phyloP scores from a whole-genome alignment of 23 red algal species.

The Cyanidiococcus yangmingshanensis region DNA sequence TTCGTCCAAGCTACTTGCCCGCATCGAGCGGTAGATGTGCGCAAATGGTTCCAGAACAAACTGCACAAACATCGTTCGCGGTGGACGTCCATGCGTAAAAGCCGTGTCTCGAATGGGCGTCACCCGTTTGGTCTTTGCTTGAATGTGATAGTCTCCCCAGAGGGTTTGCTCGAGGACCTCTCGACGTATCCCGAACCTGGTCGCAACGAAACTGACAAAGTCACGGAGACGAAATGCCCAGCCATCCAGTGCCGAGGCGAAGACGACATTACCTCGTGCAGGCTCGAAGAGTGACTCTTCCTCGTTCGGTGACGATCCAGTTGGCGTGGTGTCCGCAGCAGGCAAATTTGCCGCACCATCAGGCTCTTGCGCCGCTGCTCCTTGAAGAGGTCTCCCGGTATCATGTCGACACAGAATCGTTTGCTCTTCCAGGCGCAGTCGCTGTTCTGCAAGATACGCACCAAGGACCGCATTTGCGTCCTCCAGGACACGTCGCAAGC shows the following conservation, averaged over 20 bases:
- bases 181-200: conserved; percentile 47
- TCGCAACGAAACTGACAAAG: conserved; percentile 62
- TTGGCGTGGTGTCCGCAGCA: background rate
- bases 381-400: no score
- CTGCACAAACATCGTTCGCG: conserved; percentile 67
- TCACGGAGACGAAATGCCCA: conserved; percentile 93
- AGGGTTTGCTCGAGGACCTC: conserved; percentile 52
- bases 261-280: conserved; percentile 78
- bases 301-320: background rate
- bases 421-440: conserved; percentile 25
- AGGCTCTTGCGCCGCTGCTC: background rate
- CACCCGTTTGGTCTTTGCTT: conserved; percentile 68
- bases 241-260: conserved; percentile 84
- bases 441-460: conserved; percentile 56
- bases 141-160: conserved; percentile 88
- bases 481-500: conserved; percentile 54
- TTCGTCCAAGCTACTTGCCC: conserved; percentile 21
- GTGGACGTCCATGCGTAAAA: conserved; percentile 27
- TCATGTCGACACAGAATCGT: no score
- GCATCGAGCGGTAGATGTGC: conserved; percentile 53
- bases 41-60: conserved; percentile 74
- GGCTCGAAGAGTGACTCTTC: conserved; percentile 48
- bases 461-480: conserved; percentile 92
- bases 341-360: background rate
- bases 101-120: background rate